Conservation (phyloP, 2,329 filamentous ascomycete species). For the Corinectria fuckeliana region DNA sequence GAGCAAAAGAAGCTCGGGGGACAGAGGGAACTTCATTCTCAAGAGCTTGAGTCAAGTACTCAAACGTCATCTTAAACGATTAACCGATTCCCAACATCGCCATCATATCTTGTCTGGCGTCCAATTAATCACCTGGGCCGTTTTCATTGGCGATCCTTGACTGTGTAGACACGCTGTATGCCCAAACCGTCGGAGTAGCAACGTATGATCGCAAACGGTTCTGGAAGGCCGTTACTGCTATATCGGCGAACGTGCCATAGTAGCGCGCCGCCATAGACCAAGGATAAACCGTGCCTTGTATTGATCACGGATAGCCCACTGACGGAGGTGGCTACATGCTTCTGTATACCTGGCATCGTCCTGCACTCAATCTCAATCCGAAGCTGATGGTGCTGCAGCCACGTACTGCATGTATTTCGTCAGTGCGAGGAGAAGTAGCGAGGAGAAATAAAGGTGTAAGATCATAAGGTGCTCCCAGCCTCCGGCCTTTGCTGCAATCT, state of each 20-base stretch:
- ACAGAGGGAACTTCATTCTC: not conserved
- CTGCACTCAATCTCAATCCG: not conserved
- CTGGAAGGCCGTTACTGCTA: conserved; percentile 21
- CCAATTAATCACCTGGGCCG: not conserved
- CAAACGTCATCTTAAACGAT: not conserved
- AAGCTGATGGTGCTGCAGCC: not conserved
- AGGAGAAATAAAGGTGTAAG: conserved; percentile 28
- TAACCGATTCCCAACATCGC: not conserved
- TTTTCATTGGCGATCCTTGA: not conserved
- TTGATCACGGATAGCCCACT: conserved; percentile 28
- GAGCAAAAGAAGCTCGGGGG: too few relatives aligned
- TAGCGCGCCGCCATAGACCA: conserved; percentile 25
- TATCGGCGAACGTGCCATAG: conserved; percentile 29
- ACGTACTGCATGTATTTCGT: conserved; percentile 19
- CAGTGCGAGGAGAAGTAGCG: conserved; percentile 23
- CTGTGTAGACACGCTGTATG: conserved; percentile 19
- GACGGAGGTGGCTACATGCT: conserved; percentile 12
- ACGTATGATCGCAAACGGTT: conserved; percentile 25
- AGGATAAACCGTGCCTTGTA: conserved; percentile 27
- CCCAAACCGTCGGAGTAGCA: conserved; percentile 23
- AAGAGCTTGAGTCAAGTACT: not conserved
- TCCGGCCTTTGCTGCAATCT: conserved; percentile 22
- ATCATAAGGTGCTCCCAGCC: conserved; percentile 29
- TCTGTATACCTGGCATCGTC: conserved; percentile 7
- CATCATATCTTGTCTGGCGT: too few relatives aligned